Evolutionary conservation across 2,329 filamentous ascomycete genomes (phyloP).

Genomic region (Neocatenulostroma microsporum): DNA sequence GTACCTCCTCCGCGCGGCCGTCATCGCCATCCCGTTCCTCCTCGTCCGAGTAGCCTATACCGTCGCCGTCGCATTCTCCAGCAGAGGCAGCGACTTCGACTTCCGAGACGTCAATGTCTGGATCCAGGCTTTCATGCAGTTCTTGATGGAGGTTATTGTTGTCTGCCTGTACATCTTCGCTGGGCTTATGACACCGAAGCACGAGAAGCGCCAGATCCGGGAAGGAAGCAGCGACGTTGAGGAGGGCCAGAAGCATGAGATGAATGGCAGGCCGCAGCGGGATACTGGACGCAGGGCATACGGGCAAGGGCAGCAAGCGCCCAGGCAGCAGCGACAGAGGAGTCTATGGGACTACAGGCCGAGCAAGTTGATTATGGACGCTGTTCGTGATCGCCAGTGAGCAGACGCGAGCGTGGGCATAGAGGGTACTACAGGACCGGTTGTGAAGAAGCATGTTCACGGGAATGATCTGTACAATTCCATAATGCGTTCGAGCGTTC

Average conservation of each 20-base stretch:
- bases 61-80: conserved; percentile 14
- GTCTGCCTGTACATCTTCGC: conserved; percentile 16
- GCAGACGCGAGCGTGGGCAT: too few species aligned
- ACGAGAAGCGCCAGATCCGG: conserved; percentile 1
- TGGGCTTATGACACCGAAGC: conserved; percentile 17
- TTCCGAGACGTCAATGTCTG: conserved; percentile 13
- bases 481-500: too few species aligned
- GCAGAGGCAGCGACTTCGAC: conserved; percentile 15
- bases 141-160: conserved; percentile 21
- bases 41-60: conserved; percentile 32
- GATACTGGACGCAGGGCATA: background rate
- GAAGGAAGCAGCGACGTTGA: background rate
- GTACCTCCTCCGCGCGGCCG: conserved; percentile 17
- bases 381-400: conserved; percentile 6
- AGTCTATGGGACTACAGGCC: conserved; percentile 14
- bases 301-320: background rate
- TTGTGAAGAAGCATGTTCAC: too few species aligned
- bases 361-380: conserved; percentile 12
- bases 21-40: conserved; percentile 23
- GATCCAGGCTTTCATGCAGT: conserved; percentile 21
- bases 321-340: background rate
- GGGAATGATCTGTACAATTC: too few species aligned
- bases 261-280: background rate
- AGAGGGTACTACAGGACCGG: too few species aligned
- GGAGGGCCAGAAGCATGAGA: background rate